These are phyloP conservation scores for Acacia melanoxylon DNA, from an alignment of 306 rosid genomes.

Conservation along the genomic window DNA sequence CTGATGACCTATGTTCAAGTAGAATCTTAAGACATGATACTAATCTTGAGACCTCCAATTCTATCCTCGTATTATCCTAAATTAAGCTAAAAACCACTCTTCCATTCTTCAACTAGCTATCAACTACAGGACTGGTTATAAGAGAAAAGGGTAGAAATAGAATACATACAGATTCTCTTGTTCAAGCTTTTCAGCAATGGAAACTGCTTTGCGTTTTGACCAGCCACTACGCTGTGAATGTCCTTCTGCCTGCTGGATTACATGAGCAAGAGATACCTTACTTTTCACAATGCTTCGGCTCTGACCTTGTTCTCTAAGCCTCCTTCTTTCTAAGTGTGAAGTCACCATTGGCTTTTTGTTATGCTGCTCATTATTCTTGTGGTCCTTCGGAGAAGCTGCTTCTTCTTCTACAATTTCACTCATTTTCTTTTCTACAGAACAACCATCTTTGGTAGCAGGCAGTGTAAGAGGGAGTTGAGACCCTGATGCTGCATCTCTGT, in stretches of 20 bases:
- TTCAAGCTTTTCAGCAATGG: slow-evolving; percentile 98
- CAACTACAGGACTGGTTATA: background rate
- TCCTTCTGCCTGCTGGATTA: slow-evolving; percentile 96
- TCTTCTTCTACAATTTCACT: slow-evolving; percentile 88
- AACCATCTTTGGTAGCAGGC: slow-evolving; percentile 47
- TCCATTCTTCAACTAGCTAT: slow-evolving; percentile 5
- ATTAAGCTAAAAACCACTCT: background rate
- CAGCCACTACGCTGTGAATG: slow-evolving; percentile 58
- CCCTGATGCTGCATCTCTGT: slow-evolving; percentile 49
- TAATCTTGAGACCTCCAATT: background rate
- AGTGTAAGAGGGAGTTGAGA: slow-evolving; percentile 50
- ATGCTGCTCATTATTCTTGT: slow-evolving; percentile 44
- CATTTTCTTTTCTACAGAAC: slow-evolving; percentile 48
- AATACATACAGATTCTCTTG: slow-evolving; percentile 86
- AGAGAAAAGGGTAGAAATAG: slow-evolving; percentile 21
- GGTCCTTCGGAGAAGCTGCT: slow-evolving; percentile 59
- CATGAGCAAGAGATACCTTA: slow-evolving; percentile 98
- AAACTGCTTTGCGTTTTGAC: slow-evolving; percentile 92
- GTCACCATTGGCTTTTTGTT: slow-evolving; percentile 43
- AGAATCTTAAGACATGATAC: background rate
- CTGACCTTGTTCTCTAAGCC: slow-evolving; percentile 57
- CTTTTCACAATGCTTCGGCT: slow-evolving; percentile 85
- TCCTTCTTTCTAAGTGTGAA: slow-evolving; percentile 41
- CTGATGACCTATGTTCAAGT: background rate
- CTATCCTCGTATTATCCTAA: background rate